Evolutionary conservation across 495 filamentous ascomycete species (phyloP).

Genomic region (Penicillium paxilli): DNA sequence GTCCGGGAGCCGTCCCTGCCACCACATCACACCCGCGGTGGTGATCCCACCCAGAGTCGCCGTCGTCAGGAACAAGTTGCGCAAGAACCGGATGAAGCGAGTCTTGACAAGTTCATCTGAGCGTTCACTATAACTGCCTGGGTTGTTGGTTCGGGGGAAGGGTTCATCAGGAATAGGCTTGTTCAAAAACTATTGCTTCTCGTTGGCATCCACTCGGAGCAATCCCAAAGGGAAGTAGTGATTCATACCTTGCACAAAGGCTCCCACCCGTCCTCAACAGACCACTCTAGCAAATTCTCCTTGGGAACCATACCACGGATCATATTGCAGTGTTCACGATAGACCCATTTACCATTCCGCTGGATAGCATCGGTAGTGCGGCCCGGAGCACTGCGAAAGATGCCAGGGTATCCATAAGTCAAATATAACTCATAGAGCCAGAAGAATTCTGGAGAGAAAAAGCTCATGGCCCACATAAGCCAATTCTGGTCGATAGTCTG

Average conservation of each 20-base stretch:
- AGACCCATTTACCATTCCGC: slow-evolving; percentile 24
- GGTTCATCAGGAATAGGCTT: slow-evolving; percentile 8
- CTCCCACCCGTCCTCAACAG: slow-evolving; percentile 55
- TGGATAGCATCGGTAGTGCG: slow-evolving; percentile 2
- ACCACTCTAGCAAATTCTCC: slow-evolving; percentile 53
- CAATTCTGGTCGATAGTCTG: background rate
- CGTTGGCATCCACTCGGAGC: background rate
- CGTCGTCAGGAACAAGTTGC: background rate
- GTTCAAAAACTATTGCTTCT: slow-evolving; percentile 4
- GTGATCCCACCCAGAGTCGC: background rate
- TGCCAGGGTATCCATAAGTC: background rate
- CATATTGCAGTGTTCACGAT: slow-evolving; percentile 25
- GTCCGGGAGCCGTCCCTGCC: slow-evolving; percentile 8
- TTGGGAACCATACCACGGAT: slow-evolving; percentile 32
- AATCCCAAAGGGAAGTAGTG: background rate
- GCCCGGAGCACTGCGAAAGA: background rate
- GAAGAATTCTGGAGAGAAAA: background rate
- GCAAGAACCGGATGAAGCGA: background rate
- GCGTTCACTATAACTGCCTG: background rate
- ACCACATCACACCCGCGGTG: slow-evolving; percentile 7
- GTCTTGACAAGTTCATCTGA: background rate
- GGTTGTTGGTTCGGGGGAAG: slow-evolving; percentile 5
- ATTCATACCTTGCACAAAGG: slow-evolving; percentile 46
- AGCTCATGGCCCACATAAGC: slow-evolving; percentile 11
- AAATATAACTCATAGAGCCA: background rate